phyloP scores from a whole-genome alignment of 169 alveolate species.

The Plasmodium falciparum region DNA sequence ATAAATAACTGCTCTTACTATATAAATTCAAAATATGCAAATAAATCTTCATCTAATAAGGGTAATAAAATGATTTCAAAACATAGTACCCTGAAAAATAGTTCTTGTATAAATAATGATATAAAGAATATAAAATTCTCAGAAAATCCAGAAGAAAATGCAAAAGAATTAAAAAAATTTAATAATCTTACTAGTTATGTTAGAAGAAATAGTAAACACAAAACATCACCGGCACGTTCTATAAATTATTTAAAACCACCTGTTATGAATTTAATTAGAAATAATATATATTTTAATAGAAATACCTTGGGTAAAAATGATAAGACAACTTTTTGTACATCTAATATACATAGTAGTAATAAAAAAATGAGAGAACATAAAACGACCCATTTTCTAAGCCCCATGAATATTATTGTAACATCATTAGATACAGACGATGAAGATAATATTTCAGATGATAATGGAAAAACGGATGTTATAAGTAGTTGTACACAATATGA shows the following conservation, averaged over 20 bases:
- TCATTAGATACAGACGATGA: conserved; percentile 62
- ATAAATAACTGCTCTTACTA: too few species aligned
- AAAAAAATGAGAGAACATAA: conserved; percentile 32
- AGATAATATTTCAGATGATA: background rate
- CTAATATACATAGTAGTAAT: background rate
- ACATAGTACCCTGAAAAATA: too few species aligned
- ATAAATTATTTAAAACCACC: conserved; percentile 74
- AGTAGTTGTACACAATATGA: background rate
- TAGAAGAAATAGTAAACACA: conserved; percentile 62
- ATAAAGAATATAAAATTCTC: background rate
- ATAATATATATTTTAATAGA: conserved; percentile 32
- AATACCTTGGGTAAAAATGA: conserved; percentile 18
- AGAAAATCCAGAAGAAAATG: background rate
- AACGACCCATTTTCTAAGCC: conserved; percentile 26
- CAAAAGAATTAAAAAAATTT: background rate
- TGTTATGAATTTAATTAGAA: conserved; percentile 26
- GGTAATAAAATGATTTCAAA: too few species aligned
- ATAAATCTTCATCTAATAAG: too few species aligned
- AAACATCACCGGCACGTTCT: conserved; percentile 65
- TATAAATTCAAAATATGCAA: too few species aligned
- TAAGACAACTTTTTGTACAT: background rate
- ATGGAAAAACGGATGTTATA: background rate
- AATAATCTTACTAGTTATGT: conserved; percentile 22
- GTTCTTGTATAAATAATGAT: too few species aligned
- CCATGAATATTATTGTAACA: conserved; percentile 58